Conservation (phyloP, 768 basidiomycete genomes). For the Collybia sp. region DNA sequence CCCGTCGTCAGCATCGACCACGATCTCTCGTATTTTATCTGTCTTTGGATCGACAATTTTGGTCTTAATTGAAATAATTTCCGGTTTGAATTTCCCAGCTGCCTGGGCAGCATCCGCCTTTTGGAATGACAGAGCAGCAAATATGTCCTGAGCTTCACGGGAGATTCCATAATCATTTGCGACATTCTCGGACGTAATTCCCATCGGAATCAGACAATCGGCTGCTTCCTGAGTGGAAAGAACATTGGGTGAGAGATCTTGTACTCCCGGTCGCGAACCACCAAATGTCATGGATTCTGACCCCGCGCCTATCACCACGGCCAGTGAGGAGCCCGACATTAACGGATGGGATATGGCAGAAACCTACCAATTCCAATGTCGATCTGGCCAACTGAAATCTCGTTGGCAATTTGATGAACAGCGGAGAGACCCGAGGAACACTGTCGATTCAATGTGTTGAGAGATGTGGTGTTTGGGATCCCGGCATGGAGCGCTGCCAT, state of each 20-base stretch:
- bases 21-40: slow-evolving; percentile 56
- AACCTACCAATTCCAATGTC: slow-evolving; percentile 81
- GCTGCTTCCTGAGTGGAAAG: slow-evolving; percentile 63
- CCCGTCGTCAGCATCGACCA: slow-evolving; percentile 82
- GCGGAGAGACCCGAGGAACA: slow-evolving; percentile 87
- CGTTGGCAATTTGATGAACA: slow-evolving; percentile 76
- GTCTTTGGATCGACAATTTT: slow-evolving; percentile 71
- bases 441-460: slow-evolving; percentile 88
- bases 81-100: slow-evolving; percentile 74
- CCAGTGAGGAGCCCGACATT: slow-evolving; percentile 2
- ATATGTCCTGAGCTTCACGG: slow-evolving; percentile 76
- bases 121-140: slow-evolving; percentile 80
- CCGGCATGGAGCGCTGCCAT: slow-evolving; percentile 87
- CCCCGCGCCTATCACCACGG: slow-evolving; percentile 54
- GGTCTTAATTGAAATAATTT: slow-evolving; percentile 79
- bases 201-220: slow-evolving; percentile 87
- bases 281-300: slow-evolving; percentile 89
- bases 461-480: slow-evolving; percentile 67
- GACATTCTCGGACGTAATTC: slow-evolving; percentile 95
- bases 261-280: slow-evolving; percentile 45
- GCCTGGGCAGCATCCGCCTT: slow-evolving; percentile 80
- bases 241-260: slow-evolving; percentile 60
- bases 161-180: slow-evolving; percentile 72
- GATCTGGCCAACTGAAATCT: slow-evolving; percentile 76
- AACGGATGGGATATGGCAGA: background rate